Conservation (phyloP, 176 grass and related monocot species). For the Oryza rufipogon region DNA sequence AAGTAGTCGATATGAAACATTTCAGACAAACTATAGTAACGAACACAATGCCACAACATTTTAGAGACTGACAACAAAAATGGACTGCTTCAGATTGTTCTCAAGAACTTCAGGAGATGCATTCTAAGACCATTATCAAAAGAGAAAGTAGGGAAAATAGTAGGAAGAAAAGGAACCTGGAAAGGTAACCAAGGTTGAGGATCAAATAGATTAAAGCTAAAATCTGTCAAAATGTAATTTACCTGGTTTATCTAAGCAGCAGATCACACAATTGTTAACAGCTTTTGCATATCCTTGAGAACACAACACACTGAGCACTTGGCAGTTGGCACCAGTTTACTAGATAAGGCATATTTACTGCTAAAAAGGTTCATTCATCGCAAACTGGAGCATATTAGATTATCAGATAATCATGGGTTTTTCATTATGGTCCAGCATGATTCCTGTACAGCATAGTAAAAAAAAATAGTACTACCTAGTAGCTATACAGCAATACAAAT, state of each 20-base stretch:
- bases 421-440: not conserved
- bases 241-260: not conserved
- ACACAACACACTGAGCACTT: not conserved
- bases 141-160: not conserved
- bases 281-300: not conserved
- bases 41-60: not conserved
- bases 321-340: not conserved
- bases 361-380: not conserved
- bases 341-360: not conserved
- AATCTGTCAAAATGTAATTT: not conserved
- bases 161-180: not conserved
- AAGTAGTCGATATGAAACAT: not conserved
- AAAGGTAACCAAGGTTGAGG: not conserved
- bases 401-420: not conserved
- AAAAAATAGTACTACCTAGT: not conserved
- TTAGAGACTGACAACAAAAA: not conserved
- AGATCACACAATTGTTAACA: not conserved
- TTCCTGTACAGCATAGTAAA: not conserved
- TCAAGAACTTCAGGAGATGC: not conserved
- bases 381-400: not conserved
- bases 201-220: not conserved
- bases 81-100: not conserved
- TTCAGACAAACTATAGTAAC: not conserved
- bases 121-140: not conserved
- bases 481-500: not conserved